phyloP scores from a whole-genome alignment of 2,329 filamentous ascomycete species.

The Calycina herbarum region DNA sequence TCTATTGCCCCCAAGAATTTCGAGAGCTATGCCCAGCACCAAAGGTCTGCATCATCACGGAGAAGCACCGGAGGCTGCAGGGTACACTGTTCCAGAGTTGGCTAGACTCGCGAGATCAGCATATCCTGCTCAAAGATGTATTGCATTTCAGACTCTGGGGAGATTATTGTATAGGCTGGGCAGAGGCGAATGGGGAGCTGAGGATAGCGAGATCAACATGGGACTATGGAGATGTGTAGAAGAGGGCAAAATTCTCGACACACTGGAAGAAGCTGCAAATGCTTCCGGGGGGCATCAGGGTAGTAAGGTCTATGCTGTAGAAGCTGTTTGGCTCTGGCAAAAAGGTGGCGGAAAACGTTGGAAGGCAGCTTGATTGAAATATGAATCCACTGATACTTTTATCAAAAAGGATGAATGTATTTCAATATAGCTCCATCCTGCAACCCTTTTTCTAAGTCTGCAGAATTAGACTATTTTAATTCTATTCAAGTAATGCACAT shows the following conservation, averaged over 20 bases:
- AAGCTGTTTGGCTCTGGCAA: slow-evolving; percentile 78
- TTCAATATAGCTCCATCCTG: background rate
- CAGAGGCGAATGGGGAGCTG: slow-evolving; percentile 67
- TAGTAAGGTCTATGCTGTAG: slow-evolving; percentile 79
- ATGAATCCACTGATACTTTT: background rate
- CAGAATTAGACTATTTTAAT: background rate
- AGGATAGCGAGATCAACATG: slow-evolving; percentile 65
- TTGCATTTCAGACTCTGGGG: slow-evolving; percentile 89
- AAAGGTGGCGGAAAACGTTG: slow-evolving; percentile 41
- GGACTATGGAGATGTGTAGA: slow-evolving; percentile 83
- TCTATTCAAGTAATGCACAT: background rate
- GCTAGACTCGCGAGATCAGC: slow-evolving; percentile 77
- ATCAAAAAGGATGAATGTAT: background rate
- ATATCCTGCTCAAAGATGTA: slow-evolving; percentile 82
- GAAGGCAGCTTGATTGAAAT: slow-evolving; percentile 31
- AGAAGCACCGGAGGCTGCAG: slow-evolving; percentile 86
- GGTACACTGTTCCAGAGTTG: slow-evolving; percentile 89
- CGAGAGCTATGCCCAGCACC: slow-evolving; percentile 71
- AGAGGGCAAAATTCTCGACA: slow-evolving; percentile 74
- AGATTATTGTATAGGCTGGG: slow-evolving; percentile 82
- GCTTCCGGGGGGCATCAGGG: slow-evolving; percentile 71
- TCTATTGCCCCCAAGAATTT: slow-evolving; percentile 74
- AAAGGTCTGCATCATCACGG: slow-evolving; percentile 92
- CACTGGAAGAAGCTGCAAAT: slow-evolving; percentile 72
- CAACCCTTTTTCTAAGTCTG: background rate